Base-by-base conservation (phyloP, 495 filamentous ascomycete species). In the Peziza echinospora region DNA sequence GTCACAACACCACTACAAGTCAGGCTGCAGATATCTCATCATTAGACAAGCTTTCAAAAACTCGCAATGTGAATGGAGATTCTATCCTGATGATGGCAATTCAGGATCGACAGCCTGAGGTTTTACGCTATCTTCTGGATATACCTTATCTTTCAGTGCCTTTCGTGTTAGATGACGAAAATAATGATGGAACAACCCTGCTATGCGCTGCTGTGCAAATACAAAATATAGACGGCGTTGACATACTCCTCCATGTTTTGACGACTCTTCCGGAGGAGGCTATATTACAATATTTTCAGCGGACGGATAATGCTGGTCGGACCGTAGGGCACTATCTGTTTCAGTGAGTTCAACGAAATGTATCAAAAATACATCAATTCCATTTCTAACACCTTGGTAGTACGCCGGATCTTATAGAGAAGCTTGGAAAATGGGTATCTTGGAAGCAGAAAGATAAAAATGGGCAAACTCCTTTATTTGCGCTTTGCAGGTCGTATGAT, bases 31-130 rank as follows among this genome's bases (percentile, higher is more conserved):
- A 59, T 43, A 48, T 45, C 11, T 59, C 55, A 30, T 59, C 56
- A 1, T 46, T 41, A 3, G 56, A 59, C 25, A 59, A 59, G 22
- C 28, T 59, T 17, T 49, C 56, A 25, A 59, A 51, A 40, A 59
- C 56, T 21, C 49, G 56, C 23, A 59, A 59, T 16, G 40, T 49
- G 24, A 49, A 51, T 23, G 87, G 89, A 2, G 78, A 93, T 55
- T 93, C 86, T 5, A 72, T 94, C 17, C 71, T 76, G 13, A 99
- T 96, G 91, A 96, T 99, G 85, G 84, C 87, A 6, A 71, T 94
- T 25, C 84, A 93, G 54, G 72, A 76, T 46, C 69, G 73, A 23
- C 79, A 79, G 46, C 63, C 69, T 6, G 72, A 79, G 39, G 75
- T 73, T 24, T 58, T 99, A 21, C 71, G 64, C 23, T 94, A 92